Evolutionary conservation across 345 rosid species (phyloP), one percentile per base, ranked within the genome.

Genomic region (Lumnitzera racemosa): DNA sequence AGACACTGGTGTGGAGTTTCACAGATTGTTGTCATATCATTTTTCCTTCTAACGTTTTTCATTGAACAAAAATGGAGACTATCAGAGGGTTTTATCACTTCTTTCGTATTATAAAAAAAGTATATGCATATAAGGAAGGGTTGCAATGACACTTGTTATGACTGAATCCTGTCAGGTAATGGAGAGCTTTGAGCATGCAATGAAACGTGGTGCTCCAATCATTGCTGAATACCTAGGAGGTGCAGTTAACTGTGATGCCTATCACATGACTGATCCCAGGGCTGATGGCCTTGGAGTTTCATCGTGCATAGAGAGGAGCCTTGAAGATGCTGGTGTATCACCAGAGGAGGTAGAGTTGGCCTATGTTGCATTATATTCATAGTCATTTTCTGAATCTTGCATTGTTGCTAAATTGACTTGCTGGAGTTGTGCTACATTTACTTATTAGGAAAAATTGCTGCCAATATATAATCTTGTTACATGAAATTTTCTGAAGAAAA

Each of bases 161-260:
- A 36, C 43, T 36, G 43, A 3, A 15, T 66, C 17, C 55, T 50
- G 36, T 56, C 64, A 95, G 99, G 85, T 95, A 49, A 83, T 90
- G 99, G 99, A 95, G 77, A 95, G 96, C 72, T 80, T 95, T 83
- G 99, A 95, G 73, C 99, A 95, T 75, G 99, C 99, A 36, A 76
- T 83, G 96, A 88, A 78, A 67, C 81, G 96, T 47, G 94, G 92
- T 53, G 98, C 98, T 43, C 98, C 95, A n/a, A 88, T 95, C 51
- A 81, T 95, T 70, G 99, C 94, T 0, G 98, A 95, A 73, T 90
- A 95, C 70, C 74, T 95, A 49, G 99, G 99, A 63, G 99, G 99
- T 65, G 97, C 99, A 67, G 80, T 95, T 69, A 90, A 95, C 59
- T 90, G 97, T 58, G 99, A 95, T 85, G 99, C 99, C 73, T 70